Base-by-base conservation (phyloP, 2,329 filamentous ascomycete genomes). In the Pseudocercospora eumusae region DNA sequence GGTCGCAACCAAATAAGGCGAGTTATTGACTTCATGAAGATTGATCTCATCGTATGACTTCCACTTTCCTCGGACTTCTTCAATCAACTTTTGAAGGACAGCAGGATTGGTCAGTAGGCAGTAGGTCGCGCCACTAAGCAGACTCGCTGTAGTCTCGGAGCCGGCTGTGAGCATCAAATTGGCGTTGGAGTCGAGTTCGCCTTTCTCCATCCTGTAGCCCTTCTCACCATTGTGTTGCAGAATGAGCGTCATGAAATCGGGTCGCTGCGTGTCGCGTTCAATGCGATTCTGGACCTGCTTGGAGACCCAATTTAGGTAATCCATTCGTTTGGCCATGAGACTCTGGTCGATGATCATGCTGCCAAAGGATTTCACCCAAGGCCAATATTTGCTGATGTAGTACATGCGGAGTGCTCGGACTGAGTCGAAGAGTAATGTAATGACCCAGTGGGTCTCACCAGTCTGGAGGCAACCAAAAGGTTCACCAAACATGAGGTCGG, bases 101-200 rank as follows among this genome's bases (percentile, higher is more conserved):
- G 73, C 65, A 0, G 75, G 76, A 59, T 80, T 72, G 3, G 70
- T 74, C 2, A 80, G 68, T 8, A 83, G 70, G 4, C 79, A 69
- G 62, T 75, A 83, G 9, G 73, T 72, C 13, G 63, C 74, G 67
- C 65, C 79, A 69, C 64, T 75, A 15, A 83, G 72, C 2, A 80
- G 71, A 0, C 80, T 82, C 0, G 82, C 79, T 0, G 81, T 83
- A 4, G 82, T 84, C 66, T 84, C 82, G 2, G 79, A 80, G 4
- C 82, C 81, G 5, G 80, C 81, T 13, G 80, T 71, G 28, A 83
- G 69, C 25, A 65, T 60, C 9, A 9, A 87, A 86, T 66, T 86
- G 82, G 73, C 74, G 3, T 75, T 78, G 1, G 70, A 66, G 57
- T 74, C 67, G 18, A 79, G 72, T 56, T 76, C 73, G 0, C 55